Conservation (phyloP, 768 basidiomycete genomes). For the Mycena vulgaris region DNA sequence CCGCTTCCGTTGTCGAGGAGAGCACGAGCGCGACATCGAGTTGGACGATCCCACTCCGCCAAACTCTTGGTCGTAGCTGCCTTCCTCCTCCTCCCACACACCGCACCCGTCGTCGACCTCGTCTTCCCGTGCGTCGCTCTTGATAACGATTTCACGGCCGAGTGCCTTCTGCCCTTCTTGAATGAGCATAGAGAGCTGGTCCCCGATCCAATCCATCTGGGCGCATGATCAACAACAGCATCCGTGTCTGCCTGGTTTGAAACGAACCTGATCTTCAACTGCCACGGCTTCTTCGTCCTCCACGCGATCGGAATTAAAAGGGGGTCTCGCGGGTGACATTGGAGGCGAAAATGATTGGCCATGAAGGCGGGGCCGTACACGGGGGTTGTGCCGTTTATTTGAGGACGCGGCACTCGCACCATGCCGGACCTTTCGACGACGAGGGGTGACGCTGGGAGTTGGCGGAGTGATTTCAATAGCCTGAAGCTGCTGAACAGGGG, state of each 20-base stretch:
- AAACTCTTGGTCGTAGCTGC: constrained; percentile 35
- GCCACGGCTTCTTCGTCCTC: constrained; percentile 51
- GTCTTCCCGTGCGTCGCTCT: constrained; percentile 82
- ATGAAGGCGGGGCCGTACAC: constrained; percentile 32
- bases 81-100: constrained; percentile 81
- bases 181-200: constrained; percentile 77
- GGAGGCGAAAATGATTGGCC: constrained; percentile 45
- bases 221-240: not conserved
- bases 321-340: constrained; percentile 57
- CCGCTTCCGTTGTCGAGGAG: constrained; percentile 39
- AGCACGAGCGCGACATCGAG: constrained; percentile 43
- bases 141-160: constrained; percentile 82
- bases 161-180: constrained; percentile 86
- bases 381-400: constrained; percentile 51
- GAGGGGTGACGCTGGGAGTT: constrained; percentile 47
- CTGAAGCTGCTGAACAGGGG: constrained; percentile 41
- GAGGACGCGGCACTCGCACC: constrained; percentile 43
- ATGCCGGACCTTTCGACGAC: constrained; percentile 55
- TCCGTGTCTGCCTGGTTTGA: not conserved
- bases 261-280: constrained; percentile 64
- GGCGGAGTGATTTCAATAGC: constrained; percentile 54
- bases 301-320: constrained; percentile 50
- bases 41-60: constrained; percentile 32
- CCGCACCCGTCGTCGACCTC: constrained; percentile 84
- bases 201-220: constrained; percentile 90